Percentiles rank a stretch among this genome's conserved stretches.
phyloP scores from a whole-genome alignment of 805 yeast species.

The Candida peoriensis region DNA sequence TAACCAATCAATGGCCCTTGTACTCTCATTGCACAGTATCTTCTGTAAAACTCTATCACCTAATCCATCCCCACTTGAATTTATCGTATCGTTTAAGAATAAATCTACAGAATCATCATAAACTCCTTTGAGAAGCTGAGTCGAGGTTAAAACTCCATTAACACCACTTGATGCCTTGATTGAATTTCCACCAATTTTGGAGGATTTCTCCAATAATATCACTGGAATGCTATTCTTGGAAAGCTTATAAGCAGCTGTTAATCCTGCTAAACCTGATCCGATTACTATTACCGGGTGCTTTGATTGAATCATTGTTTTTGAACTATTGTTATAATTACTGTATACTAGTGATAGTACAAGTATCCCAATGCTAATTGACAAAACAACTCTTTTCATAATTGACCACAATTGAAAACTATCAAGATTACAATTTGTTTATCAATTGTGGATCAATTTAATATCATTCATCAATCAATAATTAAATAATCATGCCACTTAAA shows the following conservation, averaged over 20 bases:
- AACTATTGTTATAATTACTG: too few relatives aligned
- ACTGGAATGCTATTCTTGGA: conserved; percentile 36
- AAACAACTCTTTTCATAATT: too few relatives aligned
- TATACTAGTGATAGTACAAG: too few relatives aligned
- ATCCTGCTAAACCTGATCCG: conserved; percentile 79
- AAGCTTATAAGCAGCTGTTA: conserved; percentile 61
- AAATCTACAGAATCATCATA: conserved; percentile 53
- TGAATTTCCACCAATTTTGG: conserved; percentile 52
- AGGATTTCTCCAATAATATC: conserved; percentile 43
- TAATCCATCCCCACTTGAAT: conserved; percentile 51
- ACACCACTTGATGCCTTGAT: conserved; percentile 60
- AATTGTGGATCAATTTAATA: too few relatives aligned
- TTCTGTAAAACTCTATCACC: conserved; percentile 56
- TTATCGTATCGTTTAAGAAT: conserved; percentile 62
- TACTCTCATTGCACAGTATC: conserved; percentile 57
- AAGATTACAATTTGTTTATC: too few relatives aligned
- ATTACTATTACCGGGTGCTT: conserved; percentile 40
- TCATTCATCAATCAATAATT: too few relatives aligned
- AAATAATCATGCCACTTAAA: too few relatives aligned
- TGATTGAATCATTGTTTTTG: not conserved
- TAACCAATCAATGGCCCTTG: conserved; percentile 69
- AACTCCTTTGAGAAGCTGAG: conserved; percentile 45
- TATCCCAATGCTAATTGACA: too few relatives aligned
- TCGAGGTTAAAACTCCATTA: conserved; percentile 64
- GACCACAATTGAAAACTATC: too few relatives aligned